Evolutionary conservation across 805 yeast species (phyloP), one percentile per base, ranked within the genome.

Genomic region (Saccharomyces kudriavzevii): DNA sequence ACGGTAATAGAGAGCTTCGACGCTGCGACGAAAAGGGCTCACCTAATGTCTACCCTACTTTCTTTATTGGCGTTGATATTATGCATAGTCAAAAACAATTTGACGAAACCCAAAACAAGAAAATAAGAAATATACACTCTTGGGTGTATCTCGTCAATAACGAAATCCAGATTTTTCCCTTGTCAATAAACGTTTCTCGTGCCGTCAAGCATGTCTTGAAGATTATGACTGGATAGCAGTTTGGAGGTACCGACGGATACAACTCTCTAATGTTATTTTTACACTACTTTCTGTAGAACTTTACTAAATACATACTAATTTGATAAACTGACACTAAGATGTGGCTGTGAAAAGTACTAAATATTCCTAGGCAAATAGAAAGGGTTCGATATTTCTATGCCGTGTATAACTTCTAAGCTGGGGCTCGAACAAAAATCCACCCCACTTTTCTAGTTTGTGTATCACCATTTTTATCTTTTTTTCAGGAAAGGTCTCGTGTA

Each of bases 1-100:
- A 51, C 53, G 4, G 61, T 56, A 3, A 52, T 59, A 20, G 40
- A 40, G 13, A 55, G 61, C 31, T 59, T 53, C 47, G 58, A 56
- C 24, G 40, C 49, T 1, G 53, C 55, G 4, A 56, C 58, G 1
- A 56, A 56, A 31, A 53, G 30, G 43, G 58, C 56, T 2, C 58
- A 56, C 43, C 29, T 56, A 26, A 10, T 56, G 43, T 56, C 58
- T 22, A 56, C 56, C 5, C 14, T 47, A 3, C 56, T 56, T 27
- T 53, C 54, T 22, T 26, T 51, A 25, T 4, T 53, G n/a, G 58
- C 58, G 13, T 22, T 56, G 28, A 30, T 43, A 11, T 43, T 49
- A 11, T 53, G 58, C 47, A 26, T 53, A n/a, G 17, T 53, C 9
- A 56, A 56, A 35, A 56, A 53, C 25, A 35, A 47, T n/a, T 43